These are phyloP conservation scores for Clohesyomyces aquaticus DNA, from an alignment of 495 filamentous ascomycete species.

Conservation along the genomic window DNA sequence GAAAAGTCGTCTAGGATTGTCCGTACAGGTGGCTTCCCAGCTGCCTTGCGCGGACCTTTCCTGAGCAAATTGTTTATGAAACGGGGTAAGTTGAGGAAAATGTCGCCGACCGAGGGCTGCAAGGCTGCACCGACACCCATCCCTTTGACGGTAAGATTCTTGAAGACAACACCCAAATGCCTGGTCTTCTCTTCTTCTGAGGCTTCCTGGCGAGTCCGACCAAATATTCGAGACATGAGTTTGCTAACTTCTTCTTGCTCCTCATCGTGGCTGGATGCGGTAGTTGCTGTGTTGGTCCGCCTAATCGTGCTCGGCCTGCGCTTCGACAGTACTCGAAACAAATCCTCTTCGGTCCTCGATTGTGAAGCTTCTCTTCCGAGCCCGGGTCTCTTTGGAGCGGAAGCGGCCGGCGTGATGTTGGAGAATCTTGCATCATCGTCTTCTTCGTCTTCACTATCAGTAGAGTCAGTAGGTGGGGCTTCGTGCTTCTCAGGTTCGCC, in stretches of 20 bases:
- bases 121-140: constrained; percentile 68
- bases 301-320: constrained; percentile 48
- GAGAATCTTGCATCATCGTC: constrained; percentile 20
- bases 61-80: constrained; percentile 53
- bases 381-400: constrained; percentile 8
- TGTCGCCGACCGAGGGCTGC: constrained; percentile 66
- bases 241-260: constrained; percentile 62
- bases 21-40: constrained; percentile 57
- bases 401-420: constrained; percentile 26
- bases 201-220: constrained; percentile 58
- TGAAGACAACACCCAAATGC: constrained; percentile 48
- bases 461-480: constrained; percentile 5
- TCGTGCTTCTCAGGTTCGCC: constrained; percentile 1
- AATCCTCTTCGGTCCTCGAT: constrained; percentile 54
- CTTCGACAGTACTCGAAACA: constrained; percentile 56
- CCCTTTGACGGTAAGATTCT: constrained; percentile 62
- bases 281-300: constrained; percentile 31
- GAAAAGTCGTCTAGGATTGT: constrained; percentile 69
- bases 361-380: constrained; percentile 17
- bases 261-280: constrained; percentile 49
- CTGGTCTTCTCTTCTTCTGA: constrained; percentile 67
- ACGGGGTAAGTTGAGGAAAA: constrained; percentile 62
- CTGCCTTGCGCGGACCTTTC: constrained; percentile 50
- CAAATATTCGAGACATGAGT: constrained; percentile 69
- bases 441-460: constrained; percentile 6